Base-by-base conservation (phyloP, 768 basidiomycete species). In the Epithele typhae region DNA sequence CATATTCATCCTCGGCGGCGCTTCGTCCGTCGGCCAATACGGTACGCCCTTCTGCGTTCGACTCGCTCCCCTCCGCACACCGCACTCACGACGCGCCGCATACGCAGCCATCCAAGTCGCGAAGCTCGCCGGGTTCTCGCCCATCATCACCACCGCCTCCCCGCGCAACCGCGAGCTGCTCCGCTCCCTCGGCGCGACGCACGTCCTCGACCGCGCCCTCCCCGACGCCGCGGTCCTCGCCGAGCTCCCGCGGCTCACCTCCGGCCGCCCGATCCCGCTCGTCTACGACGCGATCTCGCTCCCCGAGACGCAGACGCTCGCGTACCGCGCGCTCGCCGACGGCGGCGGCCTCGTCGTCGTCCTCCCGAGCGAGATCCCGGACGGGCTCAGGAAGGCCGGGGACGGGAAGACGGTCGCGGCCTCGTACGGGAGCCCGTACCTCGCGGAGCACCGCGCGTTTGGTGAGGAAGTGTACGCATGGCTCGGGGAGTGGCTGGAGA, bases 291-390 rank as follows among this genome's bases (percentile, higher is more conserved):
- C n/a, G n/a, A n/a, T n/a, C n/a, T n/a, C n/a, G n/a, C n/a, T n/a
- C n/a, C n/a, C n/a, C n/a, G n/a, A n/a, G n/a, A n/a, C n/a, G n/a
- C n/a, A n/a, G n/a, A 52, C 58, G 15, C 17, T 54, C 34, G 72
- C 59, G 27, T 68, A 63, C 59, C 53, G 60, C 37, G 21, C 71
- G 14, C 64, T 76, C n/a, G 64, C 64, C 5, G 59, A 63, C n/a
- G 68, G 65, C 18, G 74, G 74, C 18, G 50, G 60, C 19, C 59
- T 75, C 48, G 38, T 15, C 6, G 57, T 67, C 2, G 4, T 61
- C 27, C 51, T 56, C 15, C 54, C 53, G 24, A 27, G 32, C 40
- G 25, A n/a, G 25, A 25, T 18, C 14, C 25, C 25, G 6, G 40
- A 41, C 15, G 15, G 11, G n/a, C 24, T 21, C 24, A 41, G 32